Evolutionary conservation across 2,329 filamentous ascomycete species (phyloP).

Genomic region (Keithomyces neogunnii): DNA sequence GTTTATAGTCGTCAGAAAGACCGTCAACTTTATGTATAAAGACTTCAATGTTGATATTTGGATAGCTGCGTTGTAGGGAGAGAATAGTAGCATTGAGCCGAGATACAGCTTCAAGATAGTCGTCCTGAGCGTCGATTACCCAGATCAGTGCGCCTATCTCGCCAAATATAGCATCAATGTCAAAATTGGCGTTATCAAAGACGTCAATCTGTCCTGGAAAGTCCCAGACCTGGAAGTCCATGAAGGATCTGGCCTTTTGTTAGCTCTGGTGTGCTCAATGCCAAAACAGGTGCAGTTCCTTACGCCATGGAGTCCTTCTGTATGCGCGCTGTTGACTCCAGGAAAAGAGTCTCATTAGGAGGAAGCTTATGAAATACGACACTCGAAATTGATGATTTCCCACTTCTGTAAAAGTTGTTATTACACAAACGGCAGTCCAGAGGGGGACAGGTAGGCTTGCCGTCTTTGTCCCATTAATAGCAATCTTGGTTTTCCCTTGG

Average conservation of each 20-base stretch:
- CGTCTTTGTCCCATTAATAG: slow-evolving; percentile 92
- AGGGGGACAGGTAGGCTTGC: slow-evolving; percentile 37
- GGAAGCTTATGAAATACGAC: slow-evolving; percentile 99
- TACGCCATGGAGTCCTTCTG: slow-evolving; percentile 95
- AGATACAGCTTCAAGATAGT: slow-evolving; percentile 86
- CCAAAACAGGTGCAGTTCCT: slow-evolving; percentile 26
- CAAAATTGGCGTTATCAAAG: slow-evolving; percentile 80
- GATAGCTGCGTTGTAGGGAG: slow-evolving; percentile 79
- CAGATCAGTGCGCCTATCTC: slow-evolving; percentile 92
- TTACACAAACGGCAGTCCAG: background rate
- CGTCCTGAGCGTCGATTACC: slow-evolving; percentile 98
- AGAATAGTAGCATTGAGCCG: slow-evolving; percentile 84
- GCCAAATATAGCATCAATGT: slow-evolving; percentile 88
- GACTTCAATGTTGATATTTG: slow-evolving; percentile 92
- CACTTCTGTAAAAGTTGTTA: slow-evolving; percentile 55
- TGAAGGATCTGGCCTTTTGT: slow-evolving; percentile 65
- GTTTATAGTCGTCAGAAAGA: slow-evolving; percentile 92
- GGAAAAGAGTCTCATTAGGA: slow-evolving; percentile 87
- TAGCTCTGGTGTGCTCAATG: slow-evolving; percentile 13
- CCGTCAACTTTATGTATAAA: slow-evolving; percentile 99
- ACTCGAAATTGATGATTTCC: slow-evolving; percentile 96
- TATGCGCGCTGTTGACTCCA: slow-evolving; percentile 89
- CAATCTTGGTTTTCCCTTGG: slow-evolving; percentile 70
- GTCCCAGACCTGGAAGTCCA: slow-evolving; percentile 99
- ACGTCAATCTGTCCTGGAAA: slow-evolving; percentile 88